phyloP scores from a whole-genome alignment of 306 rosid genomes.

The Cyamopsis tetragonoloba region DNA sequence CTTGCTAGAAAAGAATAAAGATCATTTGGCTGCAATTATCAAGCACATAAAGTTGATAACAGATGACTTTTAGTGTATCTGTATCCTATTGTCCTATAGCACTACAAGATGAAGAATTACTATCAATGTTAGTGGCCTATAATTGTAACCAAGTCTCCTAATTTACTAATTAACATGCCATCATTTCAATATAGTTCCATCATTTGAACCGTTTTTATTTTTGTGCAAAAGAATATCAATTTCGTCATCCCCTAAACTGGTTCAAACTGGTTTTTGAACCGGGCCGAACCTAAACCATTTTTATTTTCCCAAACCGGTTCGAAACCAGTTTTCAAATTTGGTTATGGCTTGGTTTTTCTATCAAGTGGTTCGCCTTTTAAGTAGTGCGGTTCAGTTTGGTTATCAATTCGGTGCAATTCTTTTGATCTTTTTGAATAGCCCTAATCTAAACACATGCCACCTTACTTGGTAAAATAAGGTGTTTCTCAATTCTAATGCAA shows the following conservation, averaged over 20 bases:
- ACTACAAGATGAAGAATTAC: slow-evolving; percentile 13
- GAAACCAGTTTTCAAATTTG: too few relatives aligned
- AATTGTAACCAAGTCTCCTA: slow-evolving; percentile 14
- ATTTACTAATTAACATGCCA: slow-evolving; percentile 7
- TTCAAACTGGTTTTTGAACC: too few relatives aligned
- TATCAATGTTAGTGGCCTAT: slow-evolving; percentile 16
- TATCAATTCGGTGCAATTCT: too few relatives aligned
- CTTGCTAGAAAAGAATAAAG: neutral
- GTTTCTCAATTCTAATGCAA: neutral
- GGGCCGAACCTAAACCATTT: too few relatives aligned
- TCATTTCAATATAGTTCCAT: neutral
- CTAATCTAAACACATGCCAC: neutral
- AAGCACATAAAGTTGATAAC: neutral
- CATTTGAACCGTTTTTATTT: too few relatives aligned
- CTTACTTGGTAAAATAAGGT: neutral
- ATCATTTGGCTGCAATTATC: slow-evolving; percentile 5
- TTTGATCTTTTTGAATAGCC: too few relatives aligned
- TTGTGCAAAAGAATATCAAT: too few relatives aligned
- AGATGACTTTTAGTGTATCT: neutral
- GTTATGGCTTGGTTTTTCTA: too few relatives aligned
- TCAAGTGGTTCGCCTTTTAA: too few relatives aligned
- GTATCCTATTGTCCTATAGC: neutral
- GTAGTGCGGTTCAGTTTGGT: too few relatives aligned
- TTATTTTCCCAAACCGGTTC: too few relatives aligned
- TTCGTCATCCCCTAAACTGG: too few relatives aligned